Evolutionary conservation across 2,329 filamentous ascomycete species (phyloP).

Genomic region (Uncinocarpus reesii): DNA sequence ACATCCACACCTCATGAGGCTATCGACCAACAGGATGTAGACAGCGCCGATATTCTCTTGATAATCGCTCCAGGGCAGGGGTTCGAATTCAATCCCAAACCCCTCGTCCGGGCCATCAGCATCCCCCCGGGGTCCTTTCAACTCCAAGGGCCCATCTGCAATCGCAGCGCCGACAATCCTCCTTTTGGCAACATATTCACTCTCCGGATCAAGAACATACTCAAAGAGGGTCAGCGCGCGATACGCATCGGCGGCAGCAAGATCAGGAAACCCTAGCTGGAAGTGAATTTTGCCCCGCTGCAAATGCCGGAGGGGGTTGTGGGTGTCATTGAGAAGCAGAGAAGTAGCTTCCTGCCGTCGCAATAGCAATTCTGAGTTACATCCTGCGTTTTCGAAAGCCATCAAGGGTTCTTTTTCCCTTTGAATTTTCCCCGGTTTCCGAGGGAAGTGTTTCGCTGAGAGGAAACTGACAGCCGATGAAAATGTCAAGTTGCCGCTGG

Average conservation of each 20-base stretch:
- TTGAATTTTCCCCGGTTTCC: too few species aligned
- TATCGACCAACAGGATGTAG: conserved; percentile 30
- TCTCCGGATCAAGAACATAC: conserved; percentile 62
- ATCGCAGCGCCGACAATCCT: conserved; percentile 16
- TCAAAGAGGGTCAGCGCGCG: conserved; percentile 78
- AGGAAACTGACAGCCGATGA: too few species aligned
- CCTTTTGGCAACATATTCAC: conserved; percentile 66
- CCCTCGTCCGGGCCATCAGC: too few species aligned
- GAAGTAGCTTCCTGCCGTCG: conserved; percentile 47
- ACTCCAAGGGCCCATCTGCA: background rate
- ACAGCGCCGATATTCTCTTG: conserved; percentile 25
- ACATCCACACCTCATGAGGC: conserved; percentile 31
- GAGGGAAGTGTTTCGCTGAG: too few species aligned
- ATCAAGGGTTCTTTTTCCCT: background rate
- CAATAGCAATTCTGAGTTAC: conserved; percentile 5
- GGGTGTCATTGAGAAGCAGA: conserved; percentile 30
- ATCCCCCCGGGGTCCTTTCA: too few species aligned
- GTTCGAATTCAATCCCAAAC: conserved; percentile 26
- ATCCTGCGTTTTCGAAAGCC: background rate
- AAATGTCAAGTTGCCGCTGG: too few species aligned
- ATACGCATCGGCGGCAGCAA: conserved; percentile 83
- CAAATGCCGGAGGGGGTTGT: conserved; percentile 35
- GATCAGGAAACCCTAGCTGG: conserved; percentile 72
- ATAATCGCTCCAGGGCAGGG: conserved; percentile 16
- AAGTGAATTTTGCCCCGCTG: conserved; percentile 59